phyloP scores from a whole-genome alignment of 192 early-diverging fungal species.

The Linnemannia schmuckeri region DNA sequence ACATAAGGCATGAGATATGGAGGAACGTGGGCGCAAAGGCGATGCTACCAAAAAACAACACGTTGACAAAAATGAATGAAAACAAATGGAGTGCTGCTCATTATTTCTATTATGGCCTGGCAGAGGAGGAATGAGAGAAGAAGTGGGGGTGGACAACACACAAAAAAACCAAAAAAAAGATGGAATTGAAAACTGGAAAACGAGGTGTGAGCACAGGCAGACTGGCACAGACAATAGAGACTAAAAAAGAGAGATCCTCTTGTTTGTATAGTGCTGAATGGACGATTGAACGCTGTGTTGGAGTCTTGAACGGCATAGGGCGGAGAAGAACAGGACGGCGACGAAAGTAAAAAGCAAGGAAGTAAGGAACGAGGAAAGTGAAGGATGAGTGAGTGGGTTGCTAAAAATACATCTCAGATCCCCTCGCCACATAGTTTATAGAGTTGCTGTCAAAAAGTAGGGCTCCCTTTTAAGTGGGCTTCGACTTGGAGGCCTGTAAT shows the following conservation, averaged over 20 bases:
- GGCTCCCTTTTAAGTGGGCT: background rate
- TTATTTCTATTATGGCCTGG: background rate
- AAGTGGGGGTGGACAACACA: background rate
- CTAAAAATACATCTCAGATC: background rate
- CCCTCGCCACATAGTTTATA: background rate
- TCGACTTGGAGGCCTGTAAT: background rate
- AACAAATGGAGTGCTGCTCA: constrained; percentile 1
- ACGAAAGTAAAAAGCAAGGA: background rate
- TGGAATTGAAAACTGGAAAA: background rate
- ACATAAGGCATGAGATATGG: no score
- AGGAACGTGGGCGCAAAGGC: background rate
- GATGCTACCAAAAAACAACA: background rate
- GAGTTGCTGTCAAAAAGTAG: background rate
- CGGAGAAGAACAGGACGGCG: background rate
- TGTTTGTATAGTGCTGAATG: no score
- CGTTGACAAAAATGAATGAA: background rate
- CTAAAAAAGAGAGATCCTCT: background rate
- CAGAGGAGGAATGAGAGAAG: background rate
- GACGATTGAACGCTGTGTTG: background rate
- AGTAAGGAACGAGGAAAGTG: no score
- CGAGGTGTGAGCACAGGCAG: background rate
- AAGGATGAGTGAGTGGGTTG: background rate
- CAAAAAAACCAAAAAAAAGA: background rate
- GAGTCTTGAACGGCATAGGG: background rate
- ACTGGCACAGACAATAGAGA: background rate